phyloP scores from a whole-genome alignment of 495 filamentous ascomycete genomes.

The Hyaloscypha finlandica region DNA sequence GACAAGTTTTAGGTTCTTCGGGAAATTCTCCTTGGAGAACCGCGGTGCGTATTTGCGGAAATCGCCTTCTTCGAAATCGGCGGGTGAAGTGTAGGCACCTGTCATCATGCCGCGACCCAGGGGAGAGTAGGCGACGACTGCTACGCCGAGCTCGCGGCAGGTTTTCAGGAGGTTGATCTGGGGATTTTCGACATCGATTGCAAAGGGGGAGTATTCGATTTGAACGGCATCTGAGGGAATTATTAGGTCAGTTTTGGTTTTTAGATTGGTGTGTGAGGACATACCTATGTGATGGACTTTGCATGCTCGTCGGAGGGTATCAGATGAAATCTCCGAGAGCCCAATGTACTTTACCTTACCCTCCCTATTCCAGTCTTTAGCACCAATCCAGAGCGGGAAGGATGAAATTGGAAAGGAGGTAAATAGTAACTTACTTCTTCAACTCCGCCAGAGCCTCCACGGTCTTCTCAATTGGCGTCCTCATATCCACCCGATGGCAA shows the following conservation, averaged over 20 bases:
- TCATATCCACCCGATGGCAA: slow-evolving; percentile 50
- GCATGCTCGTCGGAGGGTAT: slow-evolving; percentile 59
- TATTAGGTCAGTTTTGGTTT: too few species aligned
- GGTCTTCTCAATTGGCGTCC: slow-evolving; percentile 62
- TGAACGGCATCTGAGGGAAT: slow-evolving; percentile 48
- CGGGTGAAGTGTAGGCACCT: slow-evolving; percentile 44
- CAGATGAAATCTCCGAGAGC: slow-evolving; percentile 54
- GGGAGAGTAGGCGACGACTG: slow-evolving; percentile 62
- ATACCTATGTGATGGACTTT: slow-evolving; percentile 55
- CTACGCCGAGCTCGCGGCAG: slow-evolving; percentile 61
- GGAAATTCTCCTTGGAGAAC: slow-evolving; percentile 52
- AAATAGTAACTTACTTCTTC: slow-evolving; percentile 25
- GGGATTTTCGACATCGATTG: slow-evolving; percentile 55
- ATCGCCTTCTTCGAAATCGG: slow-evolving; percentile 49
- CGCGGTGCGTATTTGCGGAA: slow-evolving; percentile 47
- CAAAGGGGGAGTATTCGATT: slow-evolving; percentile 64
- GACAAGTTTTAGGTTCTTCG: slow-evolving; percentile 51
- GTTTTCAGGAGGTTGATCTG: slow-evolving; percentile 51
- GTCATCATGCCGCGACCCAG: slow-evolving; percentile 61
- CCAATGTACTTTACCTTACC: slow-evolving; percentile 65
- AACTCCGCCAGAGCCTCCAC: slow-evolving; percentile 49
- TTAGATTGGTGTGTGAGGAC: too few species aligned
- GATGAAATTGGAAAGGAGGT: background rate
- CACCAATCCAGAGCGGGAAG: background rate
- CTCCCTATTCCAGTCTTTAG: slow-evolving; percentile 18